Conservation (phyloP, 306 rosid genomes). For the Cicer judaicum region DNA sequence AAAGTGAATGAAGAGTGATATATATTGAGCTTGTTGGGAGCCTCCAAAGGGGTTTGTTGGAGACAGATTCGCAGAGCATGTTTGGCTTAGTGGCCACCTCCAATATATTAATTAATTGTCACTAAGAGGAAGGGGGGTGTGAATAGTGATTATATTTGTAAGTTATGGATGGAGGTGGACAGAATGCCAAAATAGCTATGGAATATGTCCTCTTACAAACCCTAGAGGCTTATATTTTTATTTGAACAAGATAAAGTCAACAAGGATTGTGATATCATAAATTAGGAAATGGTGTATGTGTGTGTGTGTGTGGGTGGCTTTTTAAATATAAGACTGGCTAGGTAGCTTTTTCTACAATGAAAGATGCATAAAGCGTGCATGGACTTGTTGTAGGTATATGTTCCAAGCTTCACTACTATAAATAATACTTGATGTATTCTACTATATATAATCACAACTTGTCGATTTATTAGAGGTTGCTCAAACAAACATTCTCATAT, state of each 20-base stretch:
- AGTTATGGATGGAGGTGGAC: constrained; percentile 64
- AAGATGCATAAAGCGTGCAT: constrained; percentile 65
- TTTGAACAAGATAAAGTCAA: neutral
- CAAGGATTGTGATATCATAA: constrained; percentile 1
- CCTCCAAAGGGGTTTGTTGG: constrained; percentile 57
- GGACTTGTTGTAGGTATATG: constrained; percentile 47
- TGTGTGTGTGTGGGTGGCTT: neutral
- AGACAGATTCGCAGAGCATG: constrained; percentile 60
- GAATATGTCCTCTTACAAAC: constrained; percentile 70
- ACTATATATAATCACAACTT: too few species aligned
- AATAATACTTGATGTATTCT: too few species aligned
- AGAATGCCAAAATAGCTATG: constrained; percentile 82
- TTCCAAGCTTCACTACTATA: constrained; percentile 15
- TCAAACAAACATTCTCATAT: too few species aligned
- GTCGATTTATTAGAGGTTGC: too few species aligned
- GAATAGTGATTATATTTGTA: neutral
- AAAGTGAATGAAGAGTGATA: neutral
- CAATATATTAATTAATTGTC: constrained; percentile 24
- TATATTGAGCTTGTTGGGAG: too few species aligned
- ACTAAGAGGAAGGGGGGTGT: neutral
- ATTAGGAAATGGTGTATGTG: neutral
- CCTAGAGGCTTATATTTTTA: constrained; percentile 47
- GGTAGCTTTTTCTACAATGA: constrained; percentile 52
- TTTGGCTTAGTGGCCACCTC: constrained; percentile 75
- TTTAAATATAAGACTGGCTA: constrained; percentile 6